These are phyloP conservation scores for Fonsecaea erecta DNA, from an alignment of 2,329 filamentous ascomycete genomes.

Conservation along the genomic window DNA sequence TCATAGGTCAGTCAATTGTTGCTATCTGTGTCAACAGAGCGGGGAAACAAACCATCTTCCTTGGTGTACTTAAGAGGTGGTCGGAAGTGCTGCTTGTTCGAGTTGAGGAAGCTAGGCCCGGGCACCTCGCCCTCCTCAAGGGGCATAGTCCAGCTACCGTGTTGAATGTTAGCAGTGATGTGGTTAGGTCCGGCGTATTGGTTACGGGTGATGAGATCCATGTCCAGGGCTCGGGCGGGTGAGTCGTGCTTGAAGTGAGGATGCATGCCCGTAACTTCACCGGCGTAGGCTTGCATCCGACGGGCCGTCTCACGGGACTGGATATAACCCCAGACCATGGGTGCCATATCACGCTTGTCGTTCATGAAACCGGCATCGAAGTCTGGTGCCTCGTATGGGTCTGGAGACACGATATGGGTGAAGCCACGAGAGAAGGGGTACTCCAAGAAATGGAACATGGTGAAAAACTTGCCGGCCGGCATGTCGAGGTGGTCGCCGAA, in stretches of 20 bases:
- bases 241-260: constrained; percentile 75
- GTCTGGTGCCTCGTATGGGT: constrained; percentile 75
- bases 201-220: constrained; percentile 76
- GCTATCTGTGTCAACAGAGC: neutral
- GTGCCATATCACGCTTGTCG: constrained; percentile 80
- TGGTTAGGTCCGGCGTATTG: constrained; percentile 75
- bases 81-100: constrained; percentile 60
- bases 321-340: constrained; percentile 84
- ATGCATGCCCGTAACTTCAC: constrained; percentile 70
- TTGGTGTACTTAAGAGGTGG: constrained; percentile 64
- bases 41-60: constrained; percentile 42
- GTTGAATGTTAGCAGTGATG: constrained; percentile 71
- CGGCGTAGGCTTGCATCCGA: constrained; percentile 76
- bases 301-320: constrained; percentile 80
- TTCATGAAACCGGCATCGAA: constrained; percentile 87
- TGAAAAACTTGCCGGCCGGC: constrained; percentile 79
- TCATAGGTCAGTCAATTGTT: constrained; percentile 13
- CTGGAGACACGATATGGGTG: constrained; percentile 71
- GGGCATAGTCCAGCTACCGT: constrained; percentile 71
- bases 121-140: constrained; percentile 60
- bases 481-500: constrained; percentile 61
- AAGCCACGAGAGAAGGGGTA: constrained; percentile 73
- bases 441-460: constrained; percentile 77
- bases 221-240: constrained; percentile 70
- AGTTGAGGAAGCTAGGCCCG: constrained; percentile 61